These are phyloP conservation scores for Babesia gibsoni DNA, from an alignment of 169 alveolate genomes.

Conservation along the genomic window DNA sequence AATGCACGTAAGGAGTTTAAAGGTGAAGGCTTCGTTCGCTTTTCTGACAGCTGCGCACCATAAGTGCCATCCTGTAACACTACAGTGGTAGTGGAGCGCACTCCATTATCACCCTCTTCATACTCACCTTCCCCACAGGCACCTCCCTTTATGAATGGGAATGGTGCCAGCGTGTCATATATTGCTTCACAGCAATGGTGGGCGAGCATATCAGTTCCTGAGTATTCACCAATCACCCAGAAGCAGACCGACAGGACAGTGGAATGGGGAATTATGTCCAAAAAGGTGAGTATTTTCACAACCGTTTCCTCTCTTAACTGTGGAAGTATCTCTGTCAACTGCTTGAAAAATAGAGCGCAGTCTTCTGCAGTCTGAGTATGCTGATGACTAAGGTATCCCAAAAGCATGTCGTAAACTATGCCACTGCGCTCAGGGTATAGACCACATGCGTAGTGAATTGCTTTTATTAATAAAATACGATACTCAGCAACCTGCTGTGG, in stretches of 20 bases:
- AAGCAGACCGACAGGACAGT: constrained; percentile 46
- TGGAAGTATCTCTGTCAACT: constrained; percentile 47
- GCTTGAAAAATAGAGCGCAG: constrained; percentile 63
- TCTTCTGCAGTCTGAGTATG: constrained; percentile 65
- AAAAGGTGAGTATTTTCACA: constrained; percentile 41
- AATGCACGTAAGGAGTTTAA: constrained; percentile 1
- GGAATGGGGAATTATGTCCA: constrained; percentile 28
- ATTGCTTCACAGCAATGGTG: constrained; percentile 60
- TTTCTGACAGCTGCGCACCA: constrained; percentile 84
- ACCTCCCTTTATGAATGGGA: constrained; percentile 66
- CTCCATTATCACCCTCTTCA: not conserved
- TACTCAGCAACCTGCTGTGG: constrained; percentile 50
- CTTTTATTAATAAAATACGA: constrained; percentile 64
- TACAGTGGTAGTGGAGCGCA: constrained; percentile 82
- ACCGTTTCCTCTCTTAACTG: constrained; percentile 47
- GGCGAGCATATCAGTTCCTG: constrained; percentile 10
- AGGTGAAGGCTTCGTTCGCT: not conserved
- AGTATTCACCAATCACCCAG: constrained; percentile 60
- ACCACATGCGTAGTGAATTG: constrained; percentile 69
- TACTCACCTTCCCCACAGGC: constrained; percentile 20
- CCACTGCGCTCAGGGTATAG: constrained; percentile 59
- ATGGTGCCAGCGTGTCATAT: constrained; percentile 73
- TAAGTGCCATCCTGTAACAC: constrained; percentile 95
- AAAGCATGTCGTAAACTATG: constrained; percentile 55
- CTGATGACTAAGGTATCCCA: constrained; percentile 55